Evolutionary conservation across 306 rosid genomes (phyloP).

Genomic region (Corylus americana): DNA sequence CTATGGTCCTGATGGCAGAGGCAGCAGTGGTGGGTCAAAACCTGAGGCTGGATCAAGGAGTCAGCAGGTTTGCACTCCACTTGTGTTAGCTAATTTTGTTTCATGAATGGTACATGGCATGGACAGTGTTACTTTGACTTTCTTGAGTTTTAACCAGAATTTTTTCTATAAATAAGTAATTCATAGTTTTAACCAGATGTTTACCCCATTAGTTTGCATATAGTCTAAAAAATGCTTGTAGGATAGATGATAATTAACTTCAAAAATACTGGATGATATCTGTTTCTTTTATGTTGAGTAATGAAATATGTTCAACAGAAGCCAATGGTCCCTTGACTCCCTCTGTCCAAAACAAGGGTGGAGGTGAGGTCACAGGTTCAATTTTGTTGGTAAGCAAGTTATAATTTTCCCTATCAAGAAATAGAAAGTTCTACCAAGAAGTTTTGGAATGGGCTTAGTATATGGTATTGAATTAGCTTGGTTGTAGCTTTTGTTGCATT

Average conservation of each 20-base stretch:
- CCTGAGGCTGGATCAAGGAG: slow-evolving; percentile 51
- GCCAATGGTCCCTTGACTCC: neutral
- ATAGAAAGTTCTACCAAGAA: neutral
- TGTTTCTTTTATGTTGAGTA: neutral
- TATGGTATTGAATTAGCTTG: neutral
- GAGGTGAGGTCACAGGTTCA: neutral
- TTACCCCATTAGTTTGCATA: neutral
- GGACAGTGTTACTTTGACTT: neutral
- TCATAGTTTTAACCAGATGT: neutral
- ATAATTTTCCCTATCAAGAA: neutral
- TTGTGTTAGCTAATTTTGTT: slow-evolving; percentile 8
- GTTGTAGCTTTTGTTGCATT: neutral
- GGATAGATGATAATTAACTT: neutral
- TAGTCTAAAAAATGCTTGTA: neutral
- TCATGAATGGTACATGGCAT: neutral
- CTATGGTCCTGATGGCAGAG: slow-evolving; percentile 57
- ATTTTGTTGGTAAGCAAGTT: neutral
- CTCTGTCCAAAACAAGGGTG: neutral
- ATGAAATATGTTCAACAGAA: neutral
- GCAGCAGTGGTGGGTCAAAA: slow-evolving; percentile 49
- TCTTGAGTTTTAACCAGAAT: neutral
- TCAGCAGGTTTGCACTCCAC: slow-evolving; percentile 50
- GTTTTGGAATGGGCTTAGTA: neutral
- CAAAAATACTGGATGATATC: neutral
- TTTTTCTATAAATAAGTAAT: too few species aligned